Conservation (phyloP, 1,139 yeast genomes). For the Petasospora rhodanensis region DNA sequence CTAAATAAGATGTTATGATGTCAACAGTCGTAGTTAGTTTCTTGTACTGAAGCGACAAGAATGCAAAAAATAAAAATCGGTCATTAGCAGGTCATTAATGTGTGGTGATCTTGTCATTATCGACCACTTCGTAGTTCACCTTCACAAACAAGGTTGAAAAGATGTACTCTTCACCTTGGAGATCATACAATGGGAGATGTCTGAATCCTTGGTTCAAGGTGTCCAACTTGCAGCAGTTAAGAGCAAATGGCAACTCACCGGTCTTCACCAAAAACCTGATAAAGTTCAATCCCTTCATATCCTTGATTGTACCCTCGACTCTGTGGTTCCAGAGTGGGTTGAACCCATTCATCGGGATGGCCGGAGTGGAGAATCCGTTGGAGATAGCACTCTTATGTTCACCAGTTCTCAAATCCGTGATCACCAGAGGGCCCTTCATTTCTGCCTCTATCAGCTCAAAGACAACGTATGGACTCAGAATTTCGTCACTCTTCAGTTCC, state of each 20-base stretch:
- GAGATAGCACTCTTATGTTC: slow-evolving; percentile 2
- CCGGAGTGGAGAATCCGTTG: slow-evolving; percentile 19
- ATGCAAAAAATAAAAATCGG: too few species aligned
- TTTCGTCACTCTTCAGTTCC: slow-evolving; percentile 36
- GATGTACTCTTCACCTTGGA: slow-evolving; percentile 75
- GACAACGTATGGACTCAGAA: slow-evolving; percentile 19
- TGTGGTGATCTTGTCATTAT: too few species aligned
- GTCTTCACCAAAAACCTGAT: slow-evolving; percentile 46
- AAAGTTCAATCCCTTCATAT: slow-evolving; percentile 43
- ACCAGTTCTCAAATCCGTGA: slow-evolving; percentile 14
- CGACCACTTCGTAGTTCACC: slow-evolving; percentile 31
- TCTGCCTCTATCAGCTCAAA: slow-evolving; percentile 22
- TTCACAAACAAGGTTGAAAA: slow-evolving; percentile 73
- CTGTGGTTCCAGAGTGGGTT: slow-evolving; percentile 76
- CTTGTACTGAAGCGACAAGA: too few species aligned
- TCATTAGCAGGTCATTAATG: too few species aligned
- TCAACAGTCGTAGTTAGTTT: too few species aligned
- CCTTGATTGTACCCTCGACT: slow-evolving; percentile 41
- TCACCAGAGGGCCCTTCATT: slow-evolving; percentile 10
- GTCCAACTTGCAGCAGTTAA: slow-evolving; percentile 48
- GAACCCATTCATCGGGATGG: slow-evolving; percentile 58
- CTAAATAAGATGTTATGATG: slow-evolving; percentile 6
- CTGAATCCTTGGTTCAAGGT: slow-evolving; percentile 73
- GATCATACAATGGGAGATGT: slow-evolving; percentile 69
- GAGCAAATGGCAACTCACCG: slow-evolving; percentile 48